Evolutionary conservation across 208 protist species (phyloP).

Genomic region (Kentomonas sorsogonicus): DNA sequence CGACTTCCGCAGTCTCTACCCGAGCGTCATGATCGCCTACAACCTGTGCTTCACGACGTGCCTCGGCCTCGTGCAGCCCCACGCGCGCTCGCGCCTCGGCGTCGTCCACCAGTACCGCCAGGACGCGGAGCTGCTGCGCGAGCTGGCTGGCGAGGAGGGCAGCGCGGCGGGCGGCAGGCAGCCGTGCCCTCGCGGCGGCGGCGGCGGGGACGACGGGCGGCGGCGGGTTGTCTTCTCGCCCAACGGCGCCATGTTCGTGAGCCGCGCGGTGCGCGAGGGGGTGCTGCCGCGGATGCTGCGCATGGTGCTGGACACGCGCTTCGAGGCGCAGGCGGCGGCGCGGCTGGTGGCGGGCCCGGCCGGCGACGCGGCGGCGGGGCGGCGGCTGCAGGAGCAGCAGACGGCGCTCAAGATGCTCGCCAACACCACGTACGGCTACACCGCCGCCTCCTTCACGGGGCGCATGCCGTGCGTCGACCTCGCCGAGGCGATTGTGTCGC

Average conservation of each 20-base stretch:
- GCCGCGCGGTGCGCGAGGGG: slow-evolving; percentile 40
- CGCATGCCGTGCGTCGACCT: slow-evolving; percentile 98
- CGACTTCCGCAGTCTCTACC: slow-evolving; percentile 99
- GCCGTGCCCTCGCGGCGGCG: background rate
- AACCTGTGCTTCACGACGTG: slow-evolving; percentile 99
- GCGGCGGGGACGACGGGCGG: slow-evolving; percentile 14
- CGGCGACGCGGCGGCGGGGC: slow-evolving; percentile 42
- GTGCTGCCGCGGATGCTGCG: slow-evolving; percentile 75
- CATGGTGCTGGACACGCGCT: slow-evolving; percentile 70
- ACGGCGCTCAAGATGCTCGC: slow-evolving; percentile 98
- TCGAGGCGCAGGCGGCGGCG: slow-evolving; percentile 74
- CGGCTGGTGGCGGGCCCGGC: slow-evolving; percentile 48
- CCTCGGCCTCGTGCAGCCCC: slow-evolving; percentile 52
- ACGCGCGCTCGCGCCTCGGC: slow-evolving; percentile 43
- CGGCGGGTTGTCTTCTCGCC: slow-evolving; percentile 65
- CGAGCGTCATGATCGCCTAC: slow-evolving; percentile 99
- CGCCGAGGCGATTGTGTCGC: slow-evolving; percentile 94
- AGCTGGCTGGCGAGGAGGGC: slow-evolving; percentile 77
- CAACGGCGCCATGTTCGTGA: slow-evolving; percentile 77
- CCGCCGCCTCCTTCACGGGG: slow-evolving; percentile 96
- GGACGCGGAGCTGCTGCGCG: slow-evolving; percentile 42
- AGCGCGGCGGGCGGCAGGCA: background rate
- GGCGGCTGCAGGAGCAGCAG: slow-evolving; percentile 94
- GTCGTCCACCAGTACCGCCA: slow-evolving; percentile 52
- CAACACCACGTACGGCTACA: slow-evolving; percentile 99